Percentiles rank a stretch among this genome's conserved stretches.
These are phyloP conservation scores for Coccomyxa sp. DNA, from an alignment of 139 green algal species.

Conservation along the genomic window DNA sequence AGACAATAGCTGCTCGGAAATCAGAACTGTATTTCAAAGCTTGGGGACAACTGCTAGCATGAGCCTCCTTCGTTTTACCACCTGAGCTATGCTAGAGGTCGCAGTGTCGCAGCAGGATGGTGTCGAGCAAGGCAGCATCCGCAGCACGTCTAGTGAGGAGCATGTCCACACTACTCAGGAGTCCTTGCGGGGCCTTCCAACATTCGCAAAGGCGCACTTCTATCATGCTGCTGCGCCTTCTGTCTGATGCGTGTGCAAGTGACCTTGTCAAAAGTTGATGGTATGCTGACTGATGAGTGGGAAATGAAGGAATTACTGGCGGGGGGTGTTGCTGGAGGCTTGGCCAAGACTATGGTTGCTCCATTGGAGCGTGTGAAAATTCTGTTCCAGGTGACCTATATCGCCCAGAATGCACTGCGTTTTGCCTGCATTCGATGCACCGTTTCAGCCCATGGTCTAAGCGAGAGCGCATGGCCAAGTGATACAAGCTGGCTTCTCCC, in stretches of 20 bases:
- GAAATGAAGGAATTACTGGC: slow-evolving; percentile 63
- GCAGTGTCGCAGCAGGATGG: not conserved
- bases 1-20: not conserved
- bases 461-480: not conserved
- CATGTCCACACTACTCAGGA: not conserved
- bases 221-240: not conserved
- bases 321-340: slow-evolving; percentile 67
- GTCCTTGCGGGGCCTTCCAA: not conserved
- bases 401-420: not conserved
- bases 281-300: not conserved
- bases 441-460: too few relatives aligned
- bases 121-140: not conserved
- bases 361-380: slow-evolving; percentile 87
- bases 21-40: not conserved
- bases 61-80: not conserved
- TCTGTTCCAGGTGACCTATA: slow-evolving; percentile 62
- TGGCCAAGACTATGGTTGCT: slow-evolving; percentile 75
- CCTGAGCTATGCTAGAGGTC: not conserved
- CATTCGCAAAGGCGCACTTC: not conserved
- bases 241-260: not conserved
- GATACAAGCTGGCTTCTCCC: not conserved
- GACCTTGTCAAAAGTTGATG: not conserved
- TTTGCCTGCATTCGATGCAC: not conserved
- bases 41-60: not conserved
- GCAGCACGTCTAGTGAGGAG: not conserved